phyloP scores from a whole-genome alignment of 140 eudicot genomes.

The Stevia rebaudiana region DNA sequence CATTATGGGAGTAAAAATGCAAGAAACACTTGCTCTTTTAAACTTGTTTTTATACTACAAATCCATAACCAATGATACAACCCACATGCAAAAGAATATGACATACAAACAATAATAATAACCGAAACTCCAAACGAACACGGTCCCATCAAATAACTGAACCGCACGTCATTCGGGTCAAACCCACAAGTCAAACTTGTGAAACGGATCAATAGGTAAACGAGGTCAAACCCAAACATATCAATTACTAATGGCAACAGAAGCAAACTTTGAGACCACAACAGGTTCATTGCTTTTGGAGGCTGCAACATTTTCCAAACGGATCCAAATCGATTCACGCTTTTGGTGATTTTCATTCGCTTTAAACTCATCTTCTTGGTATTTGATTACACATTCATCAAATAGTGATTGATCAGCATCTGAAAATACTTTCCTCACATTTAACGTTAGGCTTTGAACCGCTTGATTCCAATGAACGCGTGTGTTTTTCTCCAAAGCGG shows the following conservation, averaged over 20 bases:
- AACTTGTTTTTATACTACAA: constrained; percentile 34
- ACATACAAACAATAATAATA: constrained; percentile 10
- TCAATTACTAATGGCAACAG: constrained; percentile 14
- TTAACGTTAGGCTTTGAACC: constrained; percentile 60
- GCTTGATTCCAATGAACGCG: constrained; percentile 71
- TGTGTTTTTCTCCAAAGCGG: constrained; percentile 55
- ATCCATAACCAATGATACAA: constrained; percentile 30
- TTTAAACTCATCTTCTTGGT: constrained; percentile 54
- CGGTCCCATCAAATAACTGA: constrained; percentile 12
- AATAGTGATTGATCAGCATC: constrained; percentile 55
- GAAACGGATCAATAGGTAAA: no score
- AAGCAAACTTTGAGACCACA: constrained; percentile 39
- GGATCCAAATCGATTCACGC: constrained; percentile 51
- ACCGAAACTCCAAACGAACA: constrained; percentile 4
- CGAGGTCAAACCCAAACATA: constrained; percentile 5
- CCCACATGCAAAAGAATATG: constrained; percentile 14
- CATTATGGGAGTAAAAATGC: constrained; percentile 26
- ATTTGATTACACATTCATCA: constrained; percentile 50
- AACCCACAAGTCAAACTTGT: constrained; percentile 2
- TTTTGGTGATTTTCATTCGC: constrained; percentile 40
- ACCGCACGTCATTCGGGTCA: constrained; percentile 12
- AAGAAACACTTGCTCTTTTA: constrained; percentile 7
- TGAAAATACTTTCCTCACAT: constrained; percentile 59
- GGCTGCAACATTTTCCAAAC: constrained; percentile 48
- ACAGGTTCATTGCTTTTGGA: constrained; percentile 36